These are phyloP conservation scores for Chrysanthemum makinoi DNA, from an alignment of 129 eudicot species.

Conservation along the genomic window DNA sequence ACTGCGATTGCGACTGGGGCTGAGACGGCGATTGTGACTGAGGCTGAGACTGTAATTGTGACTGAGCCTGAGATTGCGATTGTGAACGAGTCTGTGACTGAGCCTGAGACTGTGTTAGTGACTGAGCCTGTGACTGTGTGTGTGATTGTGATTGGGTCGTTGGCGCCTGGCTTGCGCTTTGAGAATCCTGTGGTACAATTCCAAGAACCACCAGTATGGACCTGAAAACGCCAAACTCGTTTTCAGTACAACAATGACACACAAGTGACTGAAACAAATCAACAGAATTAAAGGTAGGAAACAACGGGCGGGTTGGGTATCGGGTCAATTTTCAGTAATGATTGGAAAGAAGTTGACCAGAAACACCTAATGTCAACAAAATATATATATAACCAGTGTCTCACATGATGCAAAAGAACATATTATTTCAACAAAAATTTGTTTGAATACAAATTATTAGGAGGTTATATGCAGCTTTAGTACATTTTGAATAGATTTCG, in stretches of 20 bases:
- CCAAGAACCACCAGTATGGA: slow-evolving; percentile 74
- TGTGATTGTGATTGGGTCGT: slow-evolving; percentile 44
- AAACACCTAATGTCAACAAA: background rate
- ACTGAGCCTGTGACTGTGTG: slow-evolving; percentile 43
- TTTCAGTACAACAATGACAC: background rate
- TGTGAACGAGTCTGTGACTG: slow-evolving; percentile 44
- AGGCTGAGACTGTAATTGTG: slow-evolving; percentile 21
- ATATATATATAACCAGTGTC: no score
- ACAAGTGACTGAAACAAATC: slow-evolving; percentile 6
- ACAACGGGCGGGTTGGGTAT: background rate
- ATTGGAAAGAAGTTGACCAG: background rate
- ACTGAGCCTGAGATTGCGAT: slow-evolving; percentile 43
- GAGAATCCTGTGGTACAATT: slow-evolving; percentile 52
- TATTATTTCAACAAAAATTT: no score
- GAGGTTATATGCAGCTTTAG: no score
- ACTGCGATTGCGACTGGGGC: slow-evolving; percentile 39
- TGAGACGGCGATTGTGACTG: no score
- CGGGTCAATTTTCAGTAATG: background rate
- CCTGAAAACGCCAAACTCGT: slow-evolving; percentile 36
- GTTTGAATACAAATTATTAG: no score
- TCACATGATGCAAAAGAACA: no score
- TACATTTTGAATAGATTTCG: no score
- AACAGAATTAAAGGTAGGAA: slow-evolving; percentile 11
- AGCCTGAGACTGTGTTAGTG: slow-evolving; percentile 41
- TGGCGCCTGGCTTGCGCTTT: slow-evolving; percentile 46